These are phyloP conservation scores for Exophiala xenobiotica DNA, from an alignment of 2,329 filamentous ascomycete species.

Conservation along the genomic window DNA sequence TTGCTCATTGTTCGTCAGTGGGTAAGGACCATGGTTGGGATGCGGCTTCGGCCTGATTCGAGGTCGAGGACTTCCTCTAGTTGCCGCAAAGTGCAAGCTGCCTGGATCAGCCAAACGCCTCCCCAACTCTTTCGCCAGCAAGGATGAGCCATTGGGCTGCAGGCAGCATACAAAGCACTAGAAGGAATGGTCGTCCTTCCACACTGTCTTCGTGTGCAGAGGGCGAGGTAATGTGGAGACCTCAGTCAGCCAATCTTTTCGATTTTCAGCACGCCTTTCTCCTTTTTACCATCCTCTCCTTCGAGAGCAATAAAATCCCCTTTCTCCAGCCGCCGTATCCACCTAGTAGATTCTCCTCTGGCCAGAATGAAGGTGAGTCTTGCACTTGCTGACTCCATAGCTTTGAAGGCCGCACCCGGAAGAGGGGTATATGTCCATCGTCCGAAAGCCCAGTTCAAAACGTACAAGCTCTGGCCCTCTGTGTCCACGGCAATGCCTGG, in stretches of 20 bases:
- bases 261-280: constrained; percentile 24
- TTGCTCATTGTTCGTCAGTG: no score
- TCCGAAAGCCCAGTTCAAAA: constrained; percentile 97
- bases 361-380: constrained; percentile 49
- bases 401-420: constrained; percentile 35
- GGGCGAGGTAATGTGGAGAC: background rate
- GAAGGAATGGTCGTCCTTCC: background rate
- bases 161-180: background rate
- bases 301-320: constrained; percentile 39
- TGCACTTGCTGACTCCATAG: constrained; percentile 35
- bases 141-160: no score
- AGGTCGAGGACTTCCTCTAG: no score
- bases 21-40: no score
- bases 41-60: no score
- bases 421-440: constrained; percentile 84
- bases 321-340: constrained; percentile 49
- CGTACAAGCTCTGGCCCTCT: constrained; percentile 60
- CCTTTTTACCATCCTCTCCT: constrained; percentile 16
- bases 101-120: no score
- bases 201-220: background rate
- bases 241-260: constrained; percentile 26
- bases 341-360: constrained; percentile 48
- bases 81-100: no score
- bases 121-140: no score
- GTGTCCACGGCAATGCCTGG: constrained; percentile 34